Evolutionary conservation across 2,329 filamentous ascomycete genomes (phyloP), one percentile per base, ranked within the genome.

Genomic region (Teratosphaeria viscida): DNA sequence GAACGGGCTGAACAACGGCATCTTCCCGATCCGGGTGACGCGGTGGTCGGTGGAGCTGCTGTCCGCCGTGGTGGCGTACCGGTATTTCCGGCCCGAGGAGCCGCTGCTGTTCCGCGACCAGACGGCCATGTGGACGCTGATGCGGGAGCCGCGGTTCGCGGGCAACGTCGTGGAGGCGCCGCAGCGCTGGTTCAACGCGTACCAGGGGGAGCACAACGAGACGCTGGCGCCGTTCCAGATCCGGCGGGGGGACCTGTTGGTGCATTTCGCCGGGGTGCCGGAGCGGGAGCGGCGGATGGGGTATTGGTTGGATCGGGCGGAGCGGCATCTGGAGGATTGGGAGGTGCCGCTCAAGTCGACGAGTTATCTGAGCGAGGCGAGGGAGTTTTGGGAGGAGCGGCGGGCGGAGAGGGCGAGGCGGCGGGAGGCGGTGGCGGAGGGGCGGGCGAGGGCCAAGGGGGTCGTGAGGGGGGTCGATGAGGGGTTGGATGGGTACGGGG

Each of bases 181-280:
- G 12, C 75, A 77, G 60, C 64, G 75, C 8, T 77, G 74, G 75
- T 77, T 78, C 66, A 78, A 78, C 60, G 73, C 73, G 1, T 78
- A 77, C 55, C 68, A 74, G 55, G 72, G 71, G 19, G 73, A 74
- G 55, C 69, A 73, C 55, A 72, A 73, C 58, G 71, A 73, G 58
- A 75, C 70, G 2, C 60, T 75, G 35, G 62, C 68, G 1, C 66
- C 71, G 16, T 72, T 68, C 54, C 71, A 75, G 54, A 73, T 73
- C 5, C 70, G 74, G 12, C 67, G 73, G 39, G 75, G 75, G 2
- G 75, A 77, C 57, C 72, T 75, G 57, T 62, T 78, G 11, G 73
- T 77, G n/a, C 76, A 77, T 61, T 77, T 77, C 58, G 72, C 75
- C 5, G 75, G 76, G 0, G 65, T 72, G 1, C 61, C 60, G 1